Evolutionary conservation across 164 flowering plant genomes (phyloP).

Genomic region (Litsea cubeba): DNA sequence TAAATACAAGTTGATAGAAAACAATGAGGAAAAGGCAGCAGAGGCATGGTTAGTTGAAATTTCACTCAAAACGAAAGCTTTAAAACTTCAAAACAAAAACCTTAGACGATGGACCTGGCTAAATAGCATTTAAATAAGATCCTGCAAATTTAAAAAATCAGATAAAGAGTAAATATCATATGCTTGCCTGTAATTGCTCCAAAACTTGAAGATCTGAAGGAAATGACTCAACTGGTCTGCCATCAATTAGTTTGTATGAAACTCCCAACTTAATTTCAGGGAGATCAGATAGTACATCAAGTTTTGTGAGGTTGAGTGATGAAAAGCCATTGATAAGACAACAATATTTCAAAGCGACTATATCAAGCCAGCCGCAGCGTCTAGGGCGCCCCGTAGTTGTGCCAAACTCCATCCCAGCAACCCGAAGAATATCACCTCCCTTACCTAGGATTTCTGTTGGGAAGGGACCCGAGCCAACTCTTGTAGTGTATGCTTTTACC

Average conservation of each 20-base stretch:
- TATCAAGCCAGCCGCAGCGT: slow-evolving; percentile 97
- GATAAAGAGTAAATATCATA: neutral
- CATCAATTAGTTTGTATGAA: slow-evolving; percentile 56
- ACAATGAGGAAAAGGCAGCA: neutral
- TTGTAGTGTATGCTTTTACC: slow-evolving; percentile 96
- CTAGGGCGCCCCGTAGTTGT: slow-evolving; percentile 98
- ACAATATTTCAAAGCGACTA: slow-evolving; percentile 72
- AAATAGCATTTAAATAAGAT: neutral
- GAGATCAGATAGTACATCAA: slow-evolving; percentile 84
- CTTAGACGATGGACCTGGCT: neutral
- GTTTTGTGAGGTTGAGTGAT: slow-evolving; percentile 91
- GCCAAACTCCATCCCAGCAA: slow-evolving; percentile 94
- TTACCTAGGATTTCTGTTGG: slow-evolving; percentile 83
- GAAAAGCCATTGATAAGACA: slow-evolving; percentile 90
- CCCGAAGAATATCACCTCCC: slow-evolving; percentile 74
- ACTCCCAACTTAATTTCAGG: slow-evolving; percentile 76
- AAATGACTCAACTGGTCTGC: slow-evolving; percentile 61
- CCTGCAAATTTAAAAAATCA: neutral
- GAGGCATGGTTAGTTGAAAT: neutral
- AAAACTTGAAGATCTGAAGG: slow-evolving; percentile 75
- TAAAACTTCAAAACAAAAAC: neutral
- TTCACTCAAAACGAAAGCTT: neutral
- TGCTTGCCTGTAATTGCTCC: slow-evolving; percentile 64
- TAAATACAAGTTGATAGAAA: neutral
- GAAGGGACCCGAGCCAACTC: slow-evolving; percentile 98